Base-by-base conservation (phyloP, 495 filamentous ascomycete genomes). In the Bathelium albidoporum region DNA sequence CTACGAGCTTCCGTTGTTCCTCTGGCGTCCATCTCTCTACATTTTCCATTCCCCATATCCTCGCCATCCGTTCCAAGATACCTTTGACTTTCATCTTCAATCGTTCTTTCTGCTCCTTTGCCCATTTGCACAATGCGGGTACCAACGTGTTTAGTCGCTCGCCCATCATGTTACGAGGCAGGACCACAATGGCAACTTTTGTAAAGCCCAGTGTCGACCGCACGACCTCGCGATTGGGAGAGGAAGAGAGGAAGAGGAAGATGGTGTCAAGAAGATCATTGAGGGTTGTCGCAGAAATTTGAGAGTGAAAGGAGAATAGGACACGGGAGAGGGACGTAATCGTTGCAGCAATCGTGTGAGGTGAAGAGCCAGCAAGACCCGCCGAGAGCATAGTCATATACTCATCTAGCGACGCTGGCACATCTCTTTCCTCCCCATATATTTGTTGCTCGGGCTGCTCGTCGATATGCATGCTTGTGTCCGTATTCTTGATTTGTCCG, bases 321-420 rank as follows among this genome's bases (percentile, higher is more conserved):
- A 96, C 83, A 5, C 95, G 83, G 0, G 91, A 92, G 44, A 97
- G 79, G 2, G 95, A 94, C 10, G 91, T 96, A 71, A 98, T 92
- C 11, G 87, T 89, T 4, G 94, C 94, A 9, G 89, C 92, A 64
- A 97, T 87, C 90, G 96, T 96, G 76, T 97, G 94, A 41, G 94
- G 91, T 20, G 90, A 89, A 64, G 81, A 85, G 45, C 91, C 93
- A 1, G 93, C 94, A 32, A 98, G 83, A 73, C 95, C 94, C 24
- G 94, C 95, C 58, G 89, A 92, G 34, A 98, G 87, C 93, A 98
- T 98, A 44, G 91, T 96, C 81, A 97, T 89, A 74, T 95, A 97
- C 72, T 97, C 94, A 68, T 97, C 92, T 31, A 97, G 80, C 16
- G 81, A 88, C 7, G 93, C 92, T 16, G 80, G 72, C 1, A 86